Evolutionary conservation across 768 basidiomycete genomes (phyloP).

Genomic region (Auriscalpium vulgare): DNA sequence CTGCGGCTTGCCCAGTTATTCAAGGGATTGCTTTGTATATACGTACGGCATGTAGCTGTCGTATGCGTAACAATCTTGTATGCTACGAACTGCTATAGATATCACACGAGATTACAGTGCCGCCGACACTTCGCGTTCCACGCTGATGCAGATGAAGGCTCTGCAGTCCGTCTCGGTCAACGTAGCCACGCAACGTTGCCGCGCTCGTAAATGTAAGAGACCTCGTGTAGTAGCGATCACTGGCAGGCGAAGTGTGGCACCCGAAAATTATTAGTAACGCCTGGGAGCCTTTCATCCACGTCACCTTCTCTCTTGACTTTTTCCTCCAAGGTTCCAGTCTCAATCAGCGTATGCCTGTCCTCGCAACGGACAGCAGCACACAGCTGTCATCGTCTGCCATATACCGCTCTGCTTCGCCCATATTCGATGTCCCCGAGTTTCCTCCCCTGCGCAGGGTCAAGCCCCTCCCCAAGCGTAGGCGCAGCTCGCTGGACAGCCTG

Average conservation of each 20-base stretch:
- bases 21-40: too few relatives aligned
- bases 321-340: neutral
- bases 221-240: neutral
- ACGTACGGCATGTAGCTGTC: too few relatives aligned
- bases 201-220: too few relatives aligned
- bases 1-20: too few relatives aligned
- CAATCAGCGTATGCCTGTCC: neutral
- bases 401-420: slow-evolving; percentile 31
- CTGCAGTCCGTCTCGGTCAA: too few relatives aligned
- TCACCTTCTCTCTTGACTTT: neutral
- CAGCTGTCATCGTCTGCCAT: neutral
- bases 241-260: neutral
- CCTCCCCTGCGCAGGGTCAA: slow-evolving; percentile 59
- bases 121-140: too few relatives aligned
- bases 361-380: neutral
- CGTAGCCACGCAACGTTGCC: too few relatives aligned
- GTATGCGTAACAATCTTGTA: too few relatives aligned
- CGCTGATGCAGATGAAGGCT: too few relatives aligned
- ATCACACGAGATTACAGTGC: too few relatives aligned
- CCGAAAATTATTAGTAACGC: neutral
- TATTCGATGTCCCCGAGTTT: slow-evolving; percentile 61
- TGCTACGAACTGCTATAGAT: too few relatives aligned
- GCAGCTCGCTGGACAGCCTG: slow-evolving; percentile 30
- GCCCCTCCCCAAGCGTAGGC: slow-evolving; percentile 71
- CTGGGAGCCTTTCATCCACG: neutral